Evolutionary conservation across 2,329 filamentous ascomycete genomes (phyloP).

Genomic region (Botrytis paeoniae): DNA sequence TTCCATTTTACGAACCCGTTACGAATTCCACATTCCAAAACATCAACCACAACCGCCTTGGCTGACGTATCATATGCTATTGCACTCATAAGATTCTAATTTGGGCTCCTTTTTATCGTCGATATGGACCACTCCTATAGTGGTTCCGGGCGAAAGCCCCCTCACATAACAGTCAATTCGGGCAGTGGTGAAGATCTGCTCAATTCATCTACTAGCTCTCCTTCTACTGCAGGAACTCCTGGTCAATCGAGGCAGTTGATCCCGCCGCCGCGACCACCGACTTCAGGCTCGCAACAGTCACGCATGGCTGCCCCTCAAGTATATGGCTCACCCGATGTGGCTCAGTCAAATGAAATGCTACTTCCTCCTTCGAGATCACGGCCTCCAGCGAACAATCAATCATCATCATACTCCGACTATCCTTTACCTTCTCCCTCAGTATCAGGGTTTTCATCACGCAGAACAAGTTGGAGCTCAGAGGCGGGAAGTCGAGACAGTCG

Average conservation of each 20-base stretch:
- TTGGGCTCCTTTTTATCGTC: neutral
- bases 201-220: constrained; percentile 41
- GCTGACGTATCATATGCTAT: constrained; percentile 14
- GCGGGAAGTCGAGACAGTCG: constrained; percentile 51
- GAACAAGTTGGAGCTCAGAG: constrained; percentile 65
- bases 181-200: constrained; percentile 49
- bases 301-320: constrained; percentile 22
- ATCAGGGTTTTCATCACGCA: constrained; percentile 51
- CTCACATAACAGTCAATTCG: constrained; percentile 64
- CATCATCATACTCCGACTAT: constrained; percentile 47
- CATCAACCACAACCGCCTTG: constrained; percentile 4
- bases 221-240: constrained; percentile 31
- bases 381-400: constrained; percentile 42
- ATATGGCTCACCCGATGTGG: constrained; percentile 31
- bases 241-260: constrained; percentile 35
- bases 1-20: neutral
- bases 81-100: constrained; percentile 3
- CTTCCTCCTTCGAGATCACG: constrained; percentile 47
- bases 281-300: constrained; percentile 22
- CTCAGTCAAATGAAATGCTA: constrained; percentile 47
- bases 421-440: constrained; percentile 43
- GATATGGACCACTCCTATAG: constrained; percentile 18
- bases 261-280: constrained; percentile 26
- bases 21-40: constrained; percentile 12
- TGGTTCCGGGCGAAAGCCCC: constrained; percentile 38